Base-by-base conservation (phyloP, 306 rosid species). In the Calophaca sinica region DNA sequence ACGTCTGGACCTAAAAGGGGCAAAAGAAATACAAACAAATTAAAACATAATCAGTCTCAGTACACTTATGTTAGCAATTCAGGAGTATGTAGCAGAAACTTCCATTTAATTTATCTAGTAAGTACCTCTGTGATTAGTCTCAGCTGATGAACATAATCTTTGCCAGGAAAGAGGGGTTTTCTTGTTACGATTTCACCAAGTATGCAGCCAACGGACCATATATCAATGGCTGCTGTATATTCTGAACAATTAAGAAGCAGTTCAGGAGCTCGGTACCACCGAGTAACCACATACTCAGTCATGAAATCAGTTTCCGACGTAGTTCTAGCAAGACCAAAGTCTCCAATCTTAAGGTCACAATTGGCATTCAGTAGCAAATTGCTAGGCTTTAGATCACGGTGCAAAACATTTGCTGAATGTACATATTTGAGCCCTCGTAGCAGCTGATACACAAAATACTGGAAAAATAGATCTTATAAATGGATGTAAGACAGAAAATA, bases 131-230 rank as follows among this genome's bases (percentile, higher is more conserved):
- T 91, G 73, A 94, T 82, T 51, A 94, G 93, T 84, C 88, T 91
- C 63, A 94, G 88, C 88, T 94, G 98, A 85, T 94, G 97, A 66
- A 94, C 97, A 82, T 94, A 94, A 80, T 94, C 98, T 85, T 52
- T 90, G 66, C 97, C 98, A 9, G 98, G 97, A 81, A 94, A 94
- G 57, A 94, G 87, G 33, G 97, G 98, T 33, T 84, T 82, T 68
- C 97, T 88, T 62, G 92, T 90, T 86, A 90, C 79, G 44, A 90
- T 94, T 86, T 94, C 98, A 61, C 97, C 98, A 10, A 94, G 91
- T 77, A 94, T 94, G 82, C 98, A 94, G 59, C 98, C 98, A 67
- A 94, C 96, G 6, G 98, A 94, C 98, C 98, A 91, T 64, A 94
- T 91, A 84, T 94, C 97, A 66, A 94, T 94, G 71, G 97, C 98